phyloP scores from a whole-genome alignment of 225 moss, liverwort and hornwort species.

The Sphagnum contortum region DNA sequence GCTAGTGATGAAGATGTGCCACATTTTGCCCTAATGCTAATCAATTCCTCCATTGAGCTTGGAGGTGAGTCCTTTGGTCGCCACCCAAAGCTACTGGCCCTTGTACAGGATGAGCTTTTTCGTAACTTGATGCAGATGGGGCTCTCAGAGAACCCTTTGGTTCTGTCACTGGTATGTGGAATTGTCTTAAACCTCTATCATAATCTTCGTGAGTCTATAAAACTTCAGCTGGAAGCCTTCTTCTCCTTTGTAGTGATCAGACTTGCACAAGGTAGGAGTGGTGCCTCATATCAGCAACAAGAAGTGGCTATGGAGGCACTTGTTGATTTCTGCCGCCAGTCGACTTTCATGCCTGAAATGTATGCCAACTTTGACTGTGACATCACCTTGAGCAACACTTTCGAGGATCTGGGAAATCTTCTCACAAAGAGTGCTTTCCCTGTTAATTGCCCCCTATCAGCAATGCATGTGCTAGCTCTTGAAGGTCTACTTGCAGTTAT shows the following conservation, averaged over 20 bases:
- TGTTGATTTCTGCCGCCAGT: slow-evolving; percentile 96
- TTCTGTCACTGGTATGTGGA: slow-evolving; percentile 94
- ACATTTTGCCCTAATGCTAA: slow-evolving; percentile 83
- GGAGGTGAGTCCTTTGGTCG: slow-evolving; percentile 77
- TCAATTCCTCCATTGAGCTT: slow-evolving; percentile 88
- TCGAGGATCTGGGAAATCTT: slow-evolving; percentile 93
- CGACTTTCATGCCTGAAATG: slow-evolving; percentile 99
- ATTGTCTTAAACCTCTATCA: slow-evolving; percentile 94
- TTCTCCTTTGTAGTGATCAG: slow-evolving; percentile 92
- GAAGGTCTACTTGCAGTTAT: slow-evolving; percentile 97
- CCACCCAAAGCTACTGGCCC: slow-evolving; percentile 78
- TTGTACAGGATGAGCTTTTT: slow-evolving; percentile 97
- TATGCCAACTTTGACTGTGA: slow-evolving; percentile 97
- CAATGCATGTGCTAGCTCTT: slow-evolving; percentile 95
- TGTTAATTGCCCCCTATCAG: slow-evolving; percentile 86
- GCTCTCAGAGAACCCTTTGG: slow-evolving; percentile 73
- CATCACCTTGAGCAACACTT: slow-evolving; percentile 87
- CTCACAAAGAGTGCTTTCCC: slow-evolving; percentile 98
- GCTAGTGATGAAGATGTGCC: slow-evolving; percentile 98
- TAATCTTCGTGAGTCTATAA: slow-evolving; percentile 68
- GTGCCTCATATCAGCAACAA: slow-evolving; percentile 93
- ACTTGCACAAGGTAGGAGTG: slow-evolving; percentile 94
- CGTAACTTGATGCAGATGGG: slow-evolving; percentile 99
- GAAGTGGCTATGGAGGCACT: slow-evolving; percentile 99
- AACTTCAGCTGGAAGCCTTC: slow-evolving; percentile 95